Evolutionary conservation across 208 protist genomes (phyloP), one percentile per base, ranked within the genome.

Genomic region (Leishmania lainsoni): DNA sequence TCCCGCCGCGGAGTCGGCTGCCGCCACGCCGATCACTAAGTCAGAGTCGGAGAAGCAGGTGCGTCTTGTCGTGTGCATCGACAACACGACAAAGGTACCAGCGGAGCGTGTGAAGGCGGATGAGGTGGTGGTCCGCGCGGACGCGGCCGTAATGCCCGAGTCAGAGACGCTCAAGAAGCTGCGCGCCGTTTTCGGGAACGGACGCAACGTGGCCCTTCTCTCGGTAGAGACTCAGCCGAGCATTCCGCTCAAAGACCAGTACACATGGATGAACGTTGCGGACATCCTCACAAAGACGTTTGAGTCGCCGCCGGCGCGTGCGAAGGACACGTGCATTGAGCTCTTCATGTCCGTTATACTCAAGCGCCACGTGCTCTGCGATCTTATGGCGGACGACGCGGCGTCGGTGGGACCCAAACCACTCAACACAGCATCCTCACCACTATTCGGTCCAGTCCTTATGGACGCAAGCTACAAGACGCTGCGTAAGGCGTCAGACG

Each of bases 331-430:
- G 22, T 75, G n/a, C 22, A 58, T 90, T 26, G 81, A 90, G 61
- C 82, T 93, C n/a, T 86, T 87, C 74, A 91, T 94, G 86, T 80
- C 69, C 52, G 82, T 91, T 26, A 58, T 93, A 66, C 88, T 84
- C 48, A 83, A 91, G 78, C 88, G 84, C 59, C 71, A 90, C 76
- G 86, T 93, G 32, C 83, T 94, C 45, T 77, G 75, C n/a, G 91
- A 94, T 77, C 58, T 90, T 69, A 73, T 94, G 61, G 72, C 52
- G n/a, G 74, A 52, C 51, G 58, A 48, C 20, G 58, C 68, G n/a
- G 39, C 72, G n/a, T 71, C 76, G n/a, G 63, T 48, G 59, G 63
- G 32, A 10, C 45, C 81, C n/a, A 83, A 87, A 63, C 75, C 76
- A 29, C 68, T 94, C 63, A 75, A 42, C 42, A 83, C 91, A 20